Base-by-base conservation (phyloP, 2,329 filamentous ascomycete genomes). In the Cladorrhinum sp. region DNA sequence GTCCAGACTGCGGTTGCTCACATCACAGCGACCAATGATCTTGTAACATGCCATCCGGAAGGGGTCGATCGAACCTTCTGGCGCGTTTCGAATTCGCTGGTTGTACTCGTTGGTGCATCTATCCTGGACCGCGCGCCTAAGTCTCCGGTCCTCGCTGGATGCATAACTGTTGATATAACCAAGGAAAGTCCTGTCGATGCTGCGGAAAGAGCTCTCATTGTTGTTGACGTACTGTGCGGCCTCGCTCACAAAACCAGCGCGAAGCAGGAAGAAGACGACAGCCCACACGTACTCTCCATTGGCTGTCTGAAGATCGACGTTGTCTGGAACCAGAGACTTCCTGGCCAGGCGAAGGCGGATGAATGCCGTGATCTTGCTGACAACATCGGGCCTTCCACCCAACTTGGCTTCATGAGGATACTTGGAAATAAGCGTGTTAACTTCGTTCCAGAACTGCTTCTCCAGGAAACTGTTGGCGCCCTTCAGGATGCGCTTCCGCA, bases 21-120 rank as follows among this genome's bases (percentile, higher is more conserved):
- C 77, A 68, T 89, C 87, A 67, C 86, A 88, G 50, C 87, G 92
- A 50, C 96, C 95, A 68, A 99, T 89, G 63, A 99, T 88, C 81
- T 99, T 98, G 82, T 98, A 98, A 74, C 95, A 97, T 52, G 93
- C 93, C 86, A 96, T 93, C 57, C 92, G 88, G 78, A 96, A 99
- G 24, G 95, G 95, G 73, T 99, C 95, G 65, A 96, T 87, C 1
- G 91, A 90, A 71, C 93, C 89, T 61, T 95, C 91, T 0, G 91
- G 90, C 0, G 91, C 91, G 69, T 96, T 91, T 65, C 91, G 88
- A 24, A 88, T 84, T 50, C 92, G 88, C 72, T 96, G 91, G 55
- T 89, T 89, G 75, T 96, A 97, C 71, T 97, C 93, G 64, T 90
- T 91, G 67, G 90, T 90, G 75, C 96, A 96, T 64, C 91, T 90